A percentile compares a stretch with the other conserved stretches of the same genome.
Conservation (phyloP, 202 grass and related monocot species). For the Bolboschoenoplectus hybrid region DNA sequence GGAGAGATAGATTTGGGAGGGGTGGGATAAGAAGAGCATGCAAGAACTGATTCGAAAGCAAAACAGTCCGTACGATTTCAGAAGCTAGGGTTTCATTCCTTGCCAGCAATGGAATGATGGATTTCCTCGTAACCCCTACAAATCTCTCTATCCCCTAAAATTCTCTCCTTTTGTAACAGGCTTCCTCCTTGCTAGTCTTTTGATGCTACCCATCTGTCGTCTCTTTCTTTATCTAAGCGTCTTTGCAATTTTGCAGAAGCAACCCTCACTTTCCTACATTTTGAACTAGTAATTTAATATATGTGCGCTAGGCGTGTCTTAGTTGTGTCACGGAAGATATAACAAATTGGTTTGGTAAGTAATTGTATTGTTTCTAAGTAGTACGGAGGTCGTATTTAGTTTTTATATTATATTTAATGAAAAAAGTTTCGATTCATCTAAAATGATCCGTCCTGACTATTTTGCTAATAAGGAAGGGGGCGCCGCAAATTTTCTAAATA, state of each 20-base stretch:
- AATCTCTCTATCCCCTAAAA: constrained; percentile 61
- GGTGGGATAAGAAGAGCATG: neutral
- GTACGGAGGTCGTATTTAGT: too few relatives aligned
- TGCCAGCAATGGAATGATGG: constrained; percentile 64
- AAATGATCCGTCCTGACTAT: too few relatives aligned
- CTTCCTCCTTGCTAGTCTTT: constrained; percentile 48
- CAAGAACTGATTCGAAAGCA: constrained; percentile 14
- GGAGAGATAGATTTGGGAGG: constrained; percentile 72
- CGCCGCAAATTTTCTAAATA: too few relatives aligned
- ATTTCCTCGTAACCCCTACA: constrained; percentile 79
- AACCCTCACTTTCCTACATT: neutral
- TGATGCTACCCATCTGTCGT: constrained; percentile 40
- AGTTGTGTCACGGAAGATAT: too few relatives aligned
- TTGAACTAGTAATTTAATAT: neutral
- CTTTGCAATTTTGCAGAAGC: constrained; percentile 31
- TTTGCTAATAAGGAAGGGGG: too few relatives aligned
- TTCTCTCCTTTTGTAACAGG: constrained; percentile 22
- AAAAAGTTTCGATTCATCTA: too few relatives aligned
- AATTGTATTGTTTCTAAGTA: too few relatives aligned
- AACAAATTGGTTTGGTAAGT: too few relatives aligned
- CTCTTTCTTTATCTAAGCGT: constrained; percentile 30
- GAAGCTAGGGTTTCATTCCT: constrained; percentile 48
- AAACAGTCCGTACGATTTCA: constrained; percentile 42
- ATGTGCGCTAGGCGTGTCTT: too few relatives aligned
- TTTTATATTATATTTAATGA: too few relatives aligned